phyloP scores from a whole-genome alignment of 1,284 basidiomycete species.

The Cerioporus squamosus region DNA sequence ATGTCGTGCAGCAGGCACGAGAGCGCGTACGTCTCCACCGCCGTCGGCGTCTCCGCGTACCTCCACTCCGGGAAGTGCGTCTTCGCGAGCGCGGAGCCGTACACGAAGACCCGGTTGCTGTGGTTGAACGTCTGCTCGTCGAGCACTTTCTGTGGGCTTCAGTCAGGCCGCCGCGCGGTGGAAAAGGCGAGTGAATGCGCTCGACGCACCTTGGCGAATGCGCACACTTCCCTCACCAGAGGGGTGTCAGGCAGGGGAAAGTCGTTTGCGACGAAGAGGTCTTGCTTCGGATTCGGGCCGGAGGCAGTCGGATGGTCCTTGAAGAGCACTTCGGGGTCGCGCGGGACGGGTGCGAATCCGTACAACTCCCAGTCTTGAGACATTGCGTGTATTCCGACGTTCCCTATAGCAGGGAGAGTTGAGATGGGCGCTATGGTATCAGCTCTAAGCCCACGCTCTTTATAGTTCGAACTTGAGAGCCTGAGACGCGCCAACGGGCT shows the following conservation, averaged over 20 bases:
- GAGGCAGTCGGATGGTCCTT: slow-evolving; percentile 51
- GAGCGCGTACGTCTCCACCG: slow-evolving; percentile 53
- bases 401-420: too few species aligned
- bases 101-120: slow-evolving; percentile 54
- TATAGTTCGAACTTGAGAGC: neutral
- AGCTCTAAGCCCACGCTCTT: neutral
- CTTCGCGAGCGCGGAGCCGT: slow-evolving; percentile 50
- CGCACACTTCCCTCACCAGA: slow-evolving; percentile 45
- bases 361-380: slow-evolving; percentile 36
- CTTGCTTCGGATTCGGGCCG: slow-evolving; percentile 50
- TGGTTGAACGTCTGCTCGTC: slow-evolving; percentile 55
- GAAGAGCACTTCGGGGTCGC: slow-evolving; percentile 56
- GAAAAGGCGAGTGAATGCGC: neutral
- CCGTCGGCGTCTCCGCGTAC: slow-evolving; percentile 37
- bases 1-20: slow-evolving; percentile 61
- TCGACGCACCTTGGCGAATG: slow-evolving; percentile 44
- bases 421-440: too few species aligned
- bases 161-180: neutral
- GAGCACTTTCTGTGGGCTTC: slow-evolving; percentile 44
- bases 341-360: slow-evolving; percentile 52
- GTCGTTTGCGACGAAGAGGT: slow-evolving; percentile 43
- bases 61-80: slow-evolving; percentile 54
- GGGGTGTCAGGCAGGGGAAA: slow-evolving; percentile 50
- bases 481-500: neutral
- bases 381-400: neutral